These are phyloP conservation scores for Penicillium digitatum DNA, from an alignment of 2,329 filamentous ascomycete genomes.

Conservation along the genomic window DNA sequence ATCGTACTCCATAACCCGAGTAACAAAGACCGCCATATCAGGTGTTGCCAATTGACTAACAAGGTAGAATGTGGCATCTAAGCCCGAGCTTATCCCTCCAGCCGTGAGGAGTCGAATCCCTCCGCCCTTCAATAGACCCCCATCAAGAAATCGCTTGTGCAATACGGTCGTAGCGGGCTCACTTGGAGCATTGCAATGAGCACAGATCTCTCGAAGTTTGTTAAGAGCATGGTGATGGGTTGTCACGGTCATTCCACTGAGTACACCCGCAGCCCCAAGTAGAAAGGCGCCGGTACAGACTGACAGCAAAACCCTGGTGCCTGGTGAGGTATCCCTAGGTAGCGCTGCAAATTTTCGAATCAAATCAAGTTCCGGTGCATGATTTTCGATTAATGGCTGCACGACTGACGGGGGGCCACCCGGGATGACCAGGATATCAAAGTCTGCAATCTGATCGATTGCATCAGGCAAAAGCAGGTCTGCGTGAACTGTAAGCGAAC, in stretches of 20 bases:
- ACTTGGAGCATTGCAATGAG: conserved; percentile 4
- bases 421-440: conserved; percentile 41
- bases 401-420: conserved; percentile 31
- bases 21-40: conserved; percentile 70
- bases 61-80: conserved; percentile 81
- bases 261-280: conserved; percentile 36
- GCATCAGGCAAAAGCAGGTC: conserved; percentile 32
- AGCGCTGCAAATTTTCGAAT: conserved; percentile 23
- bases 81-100: conserved; percentile 72
- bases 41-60: conserved; percentile 77
- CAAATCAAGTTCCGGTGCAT: conserved; percentile 20
- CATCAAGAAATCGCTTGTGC: conserved; percentile 22
- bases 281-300: conserved; percentile 42
- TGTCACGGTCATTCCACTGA: conserved; percentile 35
- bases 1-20: conserved; percentile 71
- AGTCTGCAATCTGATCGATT: conserved; percentile 26
- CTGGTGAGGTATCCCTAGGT: conserved; percentile 16
- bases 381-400: conserved; percentile 20
- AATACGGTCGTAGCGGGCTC: conserved; percentile 10
- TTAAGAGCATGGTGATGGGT: conserved; percentile 38
- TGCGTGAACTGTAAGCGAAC: conserved; percentile 29
- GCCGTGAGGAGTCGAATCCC: conserved; percentile 71
- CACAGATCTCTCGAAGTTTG: conserved; percentile 21
- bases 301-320: conserved; percentile 35
- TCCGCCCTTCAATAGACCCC: conserved; percentile 30